Evolutionary conservation across 306 rosid genomes (phyloP), one percentile per base, ranked within the genome.

Genomic region (Cucumis melo): DNA sequence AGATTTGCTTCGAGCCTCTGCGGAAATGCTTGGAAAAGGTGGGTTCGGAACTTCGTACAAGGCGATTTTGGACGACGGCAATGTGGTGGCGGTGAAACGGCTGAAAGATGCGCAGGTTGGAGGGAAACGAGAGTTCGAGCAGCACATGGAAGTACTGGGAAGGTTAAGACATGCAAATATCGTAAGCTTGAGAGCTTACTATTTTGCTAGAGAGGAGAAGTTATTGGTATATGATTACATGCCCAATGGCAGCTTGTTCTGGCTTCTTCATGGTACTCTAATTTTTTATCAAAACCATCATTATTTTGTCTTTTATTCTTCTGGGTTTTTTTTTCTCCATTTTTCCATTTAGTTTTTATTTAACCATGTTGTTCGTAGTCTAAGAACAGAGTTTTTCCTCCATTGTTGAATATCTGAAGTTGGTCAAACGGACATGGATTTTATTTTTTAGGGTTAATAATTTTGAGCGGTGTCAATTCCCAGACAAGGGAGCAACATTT

Each of bases 1-100:
- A 78, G 97, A 93, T 60, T 67, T 93, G 82, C 85, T 93, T 3
- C 80, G 92, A 4, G 93, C 98, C 23, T 93, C 98, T 3, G 97
- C 98, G 50, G 97, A 91, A 82, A 89, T 93, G 98, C 61, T 93
- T 76, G 98, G 98, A 10, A 93, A 93, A 67, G 97, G 98, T 0
- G 90, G 86, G 76, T 89, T 88, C 10, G 98, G 98, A 3, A 91
- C 96, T 17, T 88, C 93, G 14, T 93, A 93, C 63, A 93, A 93
- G 78, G 98, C 97, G 8, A 88, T 91, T 20, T 86, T 93, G 6
- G 96, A 93, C 36, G 97, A 93, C 20, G 98, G 98, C 0, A 87
- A 74, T 17, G 92, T 91, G 7, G 93, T 93, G 3, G 97, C 96
- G 1, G 97, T 93, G 82, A 93, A 93, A 86, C 79, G 98, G 78